Conservation (phyloP, 768 basidiomycete genomes). For the Boletus subcaerulescens region DNA sequence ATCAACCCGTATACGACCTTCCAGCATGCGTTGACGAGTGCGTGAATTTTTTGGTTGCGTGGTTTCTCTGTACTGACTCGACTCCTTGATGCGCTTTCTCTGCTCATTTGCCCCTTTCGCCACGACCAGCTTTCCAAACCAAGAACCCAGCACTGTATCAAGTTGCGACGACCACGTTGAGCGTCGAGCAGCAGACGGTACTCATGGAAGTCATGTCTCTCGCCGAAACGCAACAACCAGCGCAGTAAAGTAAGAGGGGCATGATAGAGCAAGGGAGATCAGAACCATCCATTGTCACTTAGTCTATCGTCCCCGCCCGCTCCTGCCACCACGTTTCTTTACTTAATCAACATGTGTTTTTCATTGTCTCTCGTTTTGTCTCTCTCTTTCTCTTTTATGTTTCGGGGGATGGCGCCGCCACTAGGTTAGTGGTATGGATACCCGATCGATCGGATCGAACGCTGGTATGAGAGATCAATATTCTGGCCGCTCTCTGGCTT, state of each 20-base stretch:
- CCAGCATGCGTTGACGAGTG: conserved; percentile 75
- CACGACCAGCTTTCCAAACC: conserved; percentile 57
- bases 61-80: background rate
- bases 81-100: background rate
- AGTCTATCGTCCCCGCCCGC: no score
- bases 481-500: no score
- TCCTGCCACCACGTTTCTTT: no score
- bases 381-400: background rate
- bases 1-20: conserved; percentile 78
- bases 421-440: no score
- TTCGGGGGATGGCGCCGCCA: no score
- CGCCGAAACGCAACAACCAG: conserved; percentile 44
- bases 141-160: conserved; percentile 67
- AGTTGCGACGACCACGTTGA: conserved; percentile 66
- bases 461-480: no score
- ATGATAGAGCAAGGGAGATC: background rate
- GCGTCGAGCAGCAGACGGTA: conserved; percentile 71
- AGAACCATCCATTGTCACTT: background rate
- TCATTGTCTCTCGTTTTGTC: background rate
- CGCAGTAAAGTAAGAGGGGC: conserved; percentile 1
- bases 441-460: no score
- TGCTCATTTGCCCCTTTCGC: no score
- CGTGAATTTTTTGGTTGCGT: background rate
- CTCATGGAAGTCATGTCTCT: conserved; percentile 84
- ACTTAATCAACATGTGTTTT: background rate